Base-by-base conservation (phyloP, 2,329 filamentous ascomycete genomes). In the Nigrospora sphaerica region DNA sequence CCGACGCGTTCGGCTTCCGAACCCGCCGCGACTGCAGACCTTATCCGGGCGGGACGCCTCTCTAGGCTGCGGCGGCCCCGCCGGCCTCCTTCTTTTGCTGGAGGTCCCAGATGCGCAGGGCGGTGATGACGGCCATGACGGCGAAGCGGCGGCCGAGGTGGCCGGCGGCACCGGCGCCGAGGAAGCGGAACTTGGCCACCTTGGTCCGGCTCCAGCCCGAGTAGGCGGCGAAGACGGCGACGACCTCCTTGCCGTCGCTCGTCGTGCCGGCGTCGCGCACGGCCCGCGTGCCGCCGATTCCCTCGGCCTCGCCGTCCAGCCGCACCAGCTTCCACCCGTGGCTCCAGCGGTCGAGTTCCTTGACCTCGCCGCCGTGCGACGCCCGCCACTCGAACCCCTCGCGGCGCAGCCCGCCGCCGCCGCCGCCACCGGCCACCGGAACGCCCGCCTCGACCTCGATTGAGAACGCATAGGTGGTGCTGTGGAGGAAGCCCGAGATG, bases 321-420 rank as follows among this genome's bases (percentile, higher is more conserved):
- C 69, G 58, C 32, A 71, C 59, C 7, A 74, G 61, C 57, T 72
- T 71, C 64, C 65, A 70, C 10, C 70, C 68, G 4, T 52, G 57
- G n/a, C 54, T 47, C 7, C 61, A 54, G 0, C 45, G 50, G 19
- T 57, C 60, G 3, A 71, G 55, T 6, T 50, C 50, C 35, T 53
- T 55, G 31, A 72, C 58, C 35, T 64, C 68, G 5, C 50, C 49
- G 37, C 65, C 64, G 32, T 54, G 54, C 48, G 62, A 65, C 48
- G 64, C 59, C 3, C 69, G 65, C 71, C 71, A 74, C 58, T 73
- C 65, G 50, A 70, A 73, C 16, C 50, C 41, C 53, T 73, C 70
- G 18, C 52, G 48, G 18, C 47, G 45, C n/a, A 18, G 19, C 44
- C 19, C 17, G 9, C 32, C 16, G 46, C 37, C 18, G 33, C 4